A percentile compares a stretch with the other conserved stretches of the same genome.
Evolutionary conservation across 208 protist genomes (phyloP).

Genomic region (Trichomonas tenax): DNA sequence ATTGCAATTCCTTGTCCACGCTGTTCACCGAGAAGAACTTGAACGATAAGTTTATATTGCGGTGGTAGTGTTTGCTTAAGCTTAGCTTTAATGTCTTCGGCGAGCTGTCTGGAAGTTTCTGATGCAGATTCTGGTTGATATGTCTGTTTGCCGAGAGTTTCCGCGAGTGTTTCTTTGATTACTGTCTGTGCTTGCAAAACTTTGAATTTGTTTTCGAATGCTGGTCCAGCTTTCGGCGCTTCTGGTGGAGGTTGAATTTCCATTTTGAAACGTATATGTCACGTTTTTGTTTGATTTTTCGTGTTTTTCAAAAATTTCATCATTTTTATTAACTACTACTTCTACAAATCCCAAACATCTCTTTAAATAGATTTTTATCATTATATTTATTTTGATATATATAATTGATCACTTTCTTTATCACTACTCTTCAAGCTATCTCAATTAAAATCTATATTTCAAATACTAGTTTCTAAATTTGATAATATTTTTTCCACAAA

Average conservation of each 20-base stretch:
- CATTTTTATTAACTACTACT: too few species aligned
- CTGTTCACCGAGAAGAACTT: slow-evolving; percentile 30
- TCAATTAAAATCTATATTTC: too few species aligned
- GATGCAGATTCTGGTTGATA: background rate
- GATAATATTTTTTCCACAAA: too few species aligned
- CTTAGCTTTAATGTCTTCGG: background rate
- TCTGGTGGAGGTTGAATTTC: background rate
- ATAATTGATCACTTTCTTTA: too few species aligned
- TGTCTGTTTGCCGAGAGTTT: background rate
- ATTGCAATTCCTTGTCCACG: slow-evolving; percentile 27
- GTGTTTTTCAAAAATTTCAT: too few species aligned
- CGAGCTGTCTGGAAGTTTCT: background rate
- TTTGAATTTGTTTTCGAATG: slow-evolving; percentile 17
- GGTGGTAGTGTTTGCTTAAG: slow-evolving; percentile 20
- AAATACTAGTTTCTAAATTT: too few species aligned
- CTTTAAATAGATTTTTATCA: too few species aligned
- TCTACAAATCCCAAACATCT: too few species aligned
- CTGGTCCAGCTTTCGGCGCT: background rate
- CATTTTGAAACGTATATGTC: background rate
- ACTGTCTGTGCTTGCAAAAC: background rate
- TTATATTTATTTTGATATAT: too few species aligned
- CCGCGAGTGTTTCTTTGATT: background rate
- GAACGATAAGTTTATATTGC: slow-evolving; percentile 30
- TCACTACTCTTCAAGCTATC: too few species aligned
- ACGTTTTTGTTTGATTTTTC: background rate